These are phyloP conservation scores for Tuber aestivum DNA, from an alignment of 495 filamentous ascomycete species.

Conservation along the genomic window DNA sequence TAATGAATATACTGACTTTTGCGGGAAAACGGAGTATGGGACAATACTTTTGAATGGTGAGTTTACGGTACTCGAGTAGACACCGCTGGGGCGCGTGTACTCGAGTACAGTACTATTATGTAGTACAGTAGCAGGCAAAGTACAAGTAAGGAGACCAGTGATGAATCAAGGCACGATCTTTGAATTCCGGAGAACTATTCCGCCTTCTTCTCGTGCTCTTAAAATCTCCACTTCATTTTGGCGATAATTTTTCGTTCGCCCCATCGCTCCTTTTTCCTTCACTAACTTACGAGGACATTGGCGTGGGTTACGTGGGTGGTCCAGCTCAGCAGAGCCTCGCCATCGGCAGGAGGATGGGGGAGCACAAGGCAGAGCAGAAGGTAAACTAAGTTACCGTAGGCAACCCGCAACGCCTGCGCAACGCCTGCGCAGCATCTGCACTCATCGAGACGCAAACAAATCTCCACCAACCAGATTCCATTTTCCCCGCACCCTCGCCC, in stretches of 20 bases:
- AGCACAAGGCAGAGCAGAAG: too few species aligned
- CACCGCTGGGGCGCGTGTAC: not conserved
- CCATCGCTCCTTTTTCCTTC: not conserved
- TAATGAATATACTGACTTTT: too few species aligned
- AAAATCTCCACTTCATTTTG: not conserved
- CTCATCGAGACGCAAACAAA: not conserved
- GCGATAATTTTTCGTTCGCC: not conserved
- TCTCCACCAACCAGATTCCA: not conserved
- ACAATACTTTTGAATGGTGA: too few species aligned
- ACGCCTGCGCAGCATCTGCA: not conserved
- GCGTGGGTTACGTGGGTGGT: not conserved
- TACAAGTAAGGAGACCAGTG: not conserved
- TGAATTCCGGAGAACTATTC: not conserved
- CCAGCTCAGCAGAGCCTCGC: not conserved
- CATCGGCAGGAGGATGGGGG: not conserved
- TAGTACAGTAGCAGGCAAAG: too few species aligned
- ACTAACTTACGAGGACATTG: not conserved
- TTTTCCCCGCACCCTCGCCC: slow-evolving; percentile 27
- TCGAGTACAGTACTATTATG: too few species aligned
- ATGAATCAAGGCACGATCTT: not conserved
- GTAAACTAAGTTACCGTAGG: too few species aligned
- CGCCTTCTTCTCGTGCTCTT: not conserved
- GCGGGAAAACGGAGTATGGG: too few species aligned
- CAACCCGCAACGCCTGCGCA: too few species aligned
- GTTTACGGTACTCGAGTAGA: too few species aligned